phyloP scores from a whole-genome alignment of 441 rosid species.

The Pelargonium fulgidum region DNA sequence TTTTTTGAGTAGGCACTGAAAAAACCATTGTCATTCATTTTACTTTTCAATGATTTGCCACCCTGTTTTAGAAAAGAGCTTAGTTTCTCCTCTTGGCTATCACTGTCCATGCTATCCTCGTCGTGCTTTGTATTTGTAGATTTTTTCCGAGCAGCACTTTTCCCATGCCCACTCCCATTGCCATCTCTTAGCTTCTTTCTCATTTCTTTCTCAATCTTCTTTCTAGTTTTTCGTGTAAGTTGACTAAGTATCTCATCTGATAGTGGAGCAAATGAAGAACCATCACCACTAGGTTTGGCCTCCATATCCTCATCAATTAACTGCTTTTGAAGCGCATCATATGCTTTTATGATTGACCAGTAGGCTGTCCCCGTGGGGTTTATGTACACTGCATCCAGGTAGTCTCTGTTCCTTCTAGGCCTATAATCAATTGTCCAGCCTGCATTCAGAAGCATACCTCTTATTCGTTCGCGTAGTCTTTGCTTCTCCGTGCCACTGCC shows the following conservation, averaged over 20 bases:
- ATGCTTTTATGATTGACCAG: conserved; percentile 97
- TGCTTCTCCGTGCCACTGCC: conserved; percentile 97
- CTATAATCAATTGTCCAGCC: conserved; percentile 96
- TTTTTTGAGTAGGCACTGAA: conserved; percentile 31
- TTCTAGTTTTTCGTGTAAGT: conserved; percentile 76
- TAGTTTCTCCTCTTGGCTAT: conserved; percentile 61
- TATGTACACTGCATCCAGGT: conserved; percentile 89
- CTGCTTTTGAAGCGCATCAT: conserved; percentile 90
- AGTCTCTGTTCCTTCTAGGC: conserved; percentile 92
- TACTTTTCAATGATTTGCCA: conserved; percentile 44
- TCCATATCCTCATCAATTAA: conserved; percentile 52
- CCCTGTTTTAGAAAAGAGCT: conserved; percentile 57
- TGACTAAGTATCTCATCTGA: conserved; percentile 74
- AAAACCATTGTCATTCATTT: conserved; percentile 32
- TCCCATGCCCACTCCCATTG: conserved; percentile 38
- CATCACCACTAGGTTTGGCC: conserved; percentile 38
- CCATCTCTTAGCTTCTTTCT: conserved; percentile 55
- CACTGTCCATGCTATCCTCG: conserved; percentile 54
- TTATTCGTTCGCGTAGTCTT: conserved; percentile 80
- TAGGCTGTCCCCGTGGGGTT: conserved; percentile 86
- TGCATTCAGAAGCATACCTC: conserved; percentile 79
- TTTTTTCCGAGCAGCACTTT: conserved; percentile 37
- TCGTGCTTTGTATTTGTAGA: conserved; percentile 37
- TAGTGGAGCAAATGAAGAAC: conserved; percentile 49
- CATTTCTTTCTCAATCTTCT: conserved; percentile 70